Percentiles rank a stretch among this genome's conserved stretches.
Evolutionary conservation across 1,284 basidiomycete species (phyloP).

Genomic region (Vanrija sp.): DNA sequence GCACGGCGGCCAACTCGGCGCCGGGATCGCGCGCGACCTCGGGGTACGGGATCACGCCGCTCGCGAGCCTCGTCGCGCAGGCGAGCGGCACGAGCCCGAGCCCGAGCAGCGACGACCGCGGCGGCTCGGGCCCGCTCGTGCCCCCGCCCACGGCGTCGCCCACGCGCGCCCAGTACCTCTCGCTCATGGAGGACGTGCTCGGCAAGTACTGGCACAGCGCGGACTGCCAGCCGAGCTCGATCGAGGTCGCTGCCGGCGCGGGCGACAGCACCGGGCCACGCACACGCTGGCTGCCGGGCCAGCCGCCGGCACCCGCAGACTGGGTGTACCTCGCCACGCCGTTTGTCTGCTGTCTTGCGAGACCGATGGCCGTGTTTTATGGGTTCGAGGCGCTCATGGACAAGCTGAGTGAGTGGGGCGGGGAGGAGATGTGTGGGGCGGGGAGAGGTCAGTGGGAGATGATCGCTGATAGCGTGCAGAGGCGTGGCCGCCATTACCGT

Average conservation of each 20-base stretch:
- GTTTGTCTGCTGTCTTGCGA: slow-evolving; percentile 38
- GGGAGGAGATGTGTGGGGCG: slow-evolving; percentile 18
- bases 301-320: slow-evolving; percentile 22
- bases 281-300: slow-evolving; percentile 3
- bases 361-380: slow-evolving; percentile 37
- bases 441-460: neutral
- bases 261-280: slow-evolving; percentile 1
- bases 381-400: slow-evolving; percentile 40
- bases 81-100: neutral
- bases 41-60: neutral
- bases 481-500: slow-evolving; percentile 38
- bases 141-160: slow-evolving; percentile 36
- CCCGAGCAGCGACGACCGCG: neutral
- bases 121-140: slow-evolving; percentile 19
- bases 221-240: slow-evolving; percentile 19
- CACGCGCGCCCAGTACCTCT: slow-evolving; percentile 31
- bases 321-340: slow-evolving; percentile 46
- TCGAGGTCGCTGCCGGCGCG: neutral
- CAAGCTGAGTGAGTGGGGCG: slow-evolving; percentile 30
- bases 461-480: slow-evolving; percentile 14
- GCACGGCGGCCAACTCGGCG: neutral
- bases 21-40: neutral
- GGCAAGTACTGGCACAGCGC: slow-evolving; percentile 39
- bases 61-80: neutral
- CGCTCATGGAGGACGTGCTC: slow-evolving; percentile 39